Conservation (phyloP, 2,329 filamentous ascomycete genomes). For the Fusarium annulatum region DNA sequence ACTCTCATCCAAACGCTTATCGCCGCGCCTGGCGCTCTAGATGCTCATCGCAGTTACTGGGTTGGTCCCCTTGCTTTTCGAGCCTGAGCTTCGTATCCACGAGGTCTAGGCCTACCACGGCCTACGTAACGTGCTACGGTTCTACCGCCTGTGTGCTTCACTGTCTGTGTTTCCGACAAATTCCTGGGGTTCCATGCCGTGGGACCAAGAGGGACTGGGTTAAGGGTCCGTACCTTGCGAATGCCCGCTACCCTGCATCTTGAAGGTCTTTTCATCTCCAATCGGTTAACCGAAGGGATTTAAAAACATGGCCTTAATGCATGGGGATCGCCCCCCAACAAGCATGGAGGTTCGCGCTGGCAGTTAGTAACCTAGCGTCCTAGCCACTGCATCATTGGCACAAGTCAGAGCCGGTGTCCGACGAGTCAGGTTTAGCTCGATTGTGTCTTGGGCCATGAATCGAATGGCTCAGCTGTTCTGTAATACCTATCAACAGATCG, state of each 20-base stretch:
- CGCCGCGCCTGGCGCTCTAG: slow-evolving; percentile 35
- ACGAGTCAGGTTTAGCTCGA: slow-evolving; percentile 41
- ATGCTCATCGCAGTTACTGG: slow-evolving; percentile 7
- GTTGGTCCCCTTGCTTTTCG: slow-evolving; percentile 3
- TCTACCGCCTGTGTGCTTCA: slow-evolving; percentile 14
- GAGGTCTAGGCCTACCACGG: slow-evolving; percentile 28
- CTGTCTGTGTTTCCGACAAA: slow-evolving; percentile 18
- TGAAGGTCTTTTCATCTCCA: slow-evolving; percentile 20
- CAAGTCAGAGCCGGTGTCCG: slow-evolving; percentile 18
- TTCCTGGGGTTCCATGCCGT: slow-evolving; percentile 32
- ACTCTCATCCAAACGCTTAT: slow-evolving; percentile 17
- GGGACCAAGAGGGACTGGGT: slow-evolving; percentile 24
- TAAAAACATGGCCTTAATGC: slow-evolving; percentile 32
- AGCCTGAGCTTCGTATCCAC: slow-evolving; percentile 9
- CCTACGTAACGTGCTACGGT: slow-evolving; percentile 32
- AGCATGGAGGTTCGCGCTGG: slow-evolving; percentile 36
- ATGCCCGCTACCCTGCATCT: slow-evolving; percentile 34
- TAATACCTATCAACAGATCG: slow-evolving; percentile 11
- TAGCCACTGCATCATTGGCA: slow-evolving; percentile 42
- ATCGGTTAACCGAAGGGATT: slow-evolving; percentile 27
- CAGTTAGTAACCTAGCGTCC: slow-evolving; percentile 20
- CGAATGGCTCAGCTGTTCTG: background rate
- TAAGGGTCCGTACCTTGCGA: slow-evolving; percentile 21
- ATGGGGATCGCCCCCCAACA: slow-evolving; percentile 41
- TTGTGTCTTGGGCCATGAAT: slow-evolving; percentile 36